Evolutionary conservation across 352 stramenopile species (phyloP).

Genomic region (Globisporangium sylvaticum): DNA sequence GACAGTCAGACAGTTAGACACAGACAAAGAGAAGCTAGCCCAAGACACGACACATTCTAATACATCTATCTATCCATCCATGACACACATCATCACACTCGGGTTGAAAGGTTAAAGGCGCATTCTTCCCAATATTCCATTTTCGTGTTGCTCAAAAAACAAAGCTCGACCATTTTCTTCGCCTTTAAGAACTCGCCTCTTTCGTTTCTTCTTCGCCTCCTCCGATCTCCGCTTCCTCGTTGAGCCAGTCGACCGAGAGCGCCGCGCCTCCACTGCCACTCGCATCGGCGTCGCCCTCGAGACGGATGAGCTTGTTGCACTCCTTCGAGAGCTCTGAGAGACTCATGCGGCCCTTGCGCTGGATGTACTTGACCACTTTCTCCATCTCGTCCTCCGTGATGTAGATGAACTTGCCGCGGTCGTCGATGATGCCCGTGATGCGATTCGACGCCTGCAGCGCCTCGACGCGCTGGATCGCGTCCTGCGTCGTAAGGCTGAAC

Average conservation of each 20-base stretch:
- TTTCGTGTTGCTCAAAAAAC: neutral
- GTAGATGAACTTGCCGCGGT: conserved; percentile 81
- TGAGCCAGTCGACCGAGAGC: conserved; percentile 28
- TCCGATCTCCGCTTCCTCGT: conserved; percentile 28
- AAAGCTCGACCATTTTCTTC: neutral
- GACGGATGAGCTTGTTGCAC: conserved; percentile 74
- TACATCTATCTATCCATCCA: conserved; percentile 6
- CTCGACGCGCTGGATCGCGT: conserved; percentile 62
- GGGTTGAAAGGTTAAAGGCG: neutral
- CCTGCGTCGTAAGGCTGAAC: conserved; percentile 64
- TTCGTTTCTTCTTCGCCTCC: neutral
- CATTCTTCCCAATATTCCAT: neutral
- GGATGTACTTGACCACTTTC: conserved; percentile 65
- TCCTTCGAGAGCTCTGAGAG: conserved; percentile 66
- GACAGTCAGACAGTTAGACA: no score
- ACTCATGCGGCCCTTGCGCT: conserved; percentile 55
- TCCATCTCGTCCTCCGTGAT: conserved; percentile 80
- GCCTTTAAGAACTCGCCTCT: neutral
- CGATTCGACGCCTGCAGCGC: conserved; percentile 47
- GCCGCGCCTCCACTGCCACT: conserved; percentile 5
- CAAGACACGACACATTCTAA: neutral
- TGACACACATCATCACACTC: neutral
- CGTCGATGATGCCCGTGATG: conserved; percentile 71
- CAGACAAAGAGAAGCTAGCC: no score
- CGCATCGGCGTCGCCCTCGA: conserved; percentile 39